phyloP scores from a whole-genome alignment of 768 basidiomycete genomes.

The Pholiota conissans region DNA sequence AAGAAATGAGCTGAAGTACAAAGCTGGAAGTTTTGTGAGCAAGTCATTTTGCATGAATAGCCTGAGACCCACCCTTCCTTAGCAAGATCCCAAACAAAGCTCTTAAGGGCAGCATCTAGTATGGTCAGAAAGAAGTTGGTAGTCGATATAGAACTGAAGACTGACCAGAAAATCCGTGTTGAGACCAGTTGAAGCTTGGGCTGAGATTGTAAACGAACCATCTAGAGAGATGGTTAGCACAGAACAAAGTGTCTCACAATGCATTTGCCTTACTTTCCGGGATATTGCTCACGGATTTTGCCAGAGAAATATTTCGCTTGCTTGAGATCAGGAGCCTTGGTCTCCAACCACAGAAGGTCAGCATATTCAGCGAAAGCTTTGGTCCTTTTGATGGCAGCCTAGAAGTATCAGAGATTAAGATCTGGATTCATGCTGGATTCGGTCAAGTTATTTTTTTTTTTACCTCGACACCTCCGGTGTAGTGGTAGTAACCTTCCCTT shows the following conservation, averaged over 20 bases:
- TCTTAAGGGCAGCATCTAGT: conserved; percentile 71
- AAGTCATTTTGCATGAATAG: neutral
- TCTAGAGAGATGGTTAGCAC: conserved; percentile 32
- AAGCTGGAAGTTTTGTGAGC: conserved; percentile 48
- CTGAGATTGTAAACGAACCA: conserved; percentile 93
- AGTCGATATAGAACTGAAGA: neutral
- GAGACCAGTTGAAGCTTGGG: conserved; percentile 93
- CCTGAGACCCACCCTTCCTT: conserved; percentile 70
- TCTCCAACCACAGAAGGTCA: conserved; percentile 92
- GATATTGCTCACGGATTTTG: conserved; percentile 68
- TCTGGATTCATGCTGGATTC: too few species aligned
- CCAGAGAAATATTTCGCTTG: conserved; percentile 80
- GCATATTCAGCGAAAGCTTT: conserved; percentile 82
- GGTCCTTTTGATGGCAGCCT: conserved; percentile 81
- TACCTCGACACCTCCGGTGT: conserved; percentile 75
- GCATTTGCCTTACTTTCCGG: conserved; percentile 64
- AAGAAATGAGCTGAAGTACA: conserved; percentile 84
- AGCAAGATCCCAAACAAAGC: conserved; percentile 87
- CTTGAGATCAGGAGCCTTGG: conserved; percentile 80
- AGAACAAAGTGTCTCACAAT: neutral
- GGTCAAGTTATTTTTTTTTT: too few species aligned
- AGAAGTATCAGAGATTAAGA: conserved; percentile 1
- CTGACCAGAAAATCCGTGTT: conserved; percentile 72
- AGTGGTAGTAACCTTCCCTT: conserved; percentile 90
- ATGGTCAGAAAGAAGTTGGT: neutral